Evolutionary conservation across 1,139 yeast genomes (phyloP).

Genomic region (Suhomyces anneliseae): DNA sequence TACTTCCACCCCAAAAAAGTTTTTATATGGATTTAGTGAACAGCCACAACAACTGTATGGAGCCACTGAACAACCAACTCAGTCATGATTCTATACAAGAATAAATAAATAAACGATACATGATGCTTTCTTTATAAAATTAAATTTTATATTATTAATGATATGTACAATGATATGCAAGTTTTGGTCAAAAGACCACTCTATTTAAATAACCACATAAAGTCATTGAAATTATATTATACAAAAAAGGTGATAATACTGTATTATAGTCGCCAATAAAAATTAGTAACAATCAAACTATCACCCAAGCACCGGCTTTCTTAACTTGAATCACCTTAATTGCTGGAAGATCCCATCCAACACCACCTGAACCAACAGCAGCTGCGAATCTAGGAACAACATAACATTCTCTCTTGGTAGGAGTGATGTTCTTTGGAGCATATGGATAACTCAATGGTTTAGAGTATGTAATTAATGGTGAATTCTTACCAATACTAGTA

Average conservation of each 20-base stretch:
- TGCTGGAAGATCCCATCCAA: constrained; percentile 93
- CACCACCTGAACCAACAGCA: constrained; percentile 74
- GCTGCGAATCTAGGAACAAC: constrained; percentile 93
- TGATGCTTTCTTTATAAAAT: too few species aligned
- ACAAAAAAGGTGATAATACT: too few species aligned
- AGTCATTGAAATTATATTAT: too few species aligned
- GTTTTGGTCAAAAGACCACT: too few species aligned
- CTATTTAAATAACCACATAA: too few species aligned
- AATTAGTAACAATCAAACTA: constrained; percentile 12
- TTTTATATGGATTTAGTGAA: constrained; percentile 4
- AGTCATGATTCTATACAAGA: too few species aligned
- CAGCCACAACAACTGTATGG: background rate
- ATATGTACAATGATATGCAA: too few species aligned
- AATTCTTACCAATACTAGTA: constrained; percentile 71
- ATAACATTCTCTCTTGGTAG: constrained; percentile 77
- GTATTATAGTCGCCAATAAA: too few species aligned
- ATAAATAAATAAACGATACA: too few species aligned
- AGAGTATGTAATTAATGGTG: constrained; percentile 77
- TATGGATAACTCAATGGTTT: constrained; percentile 91
- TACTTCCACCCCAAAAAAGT: constrained; percentile 26
- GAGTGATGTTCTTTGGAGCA: constrained; percentile 67
- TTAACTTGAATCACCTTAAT: constrained; percentile 73
- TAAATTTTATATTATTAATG: too few species aligned
- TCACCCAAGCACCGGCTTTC: constrained; percentile 60
- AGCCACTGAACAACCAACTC: too few species aligned